These are phyloP conservation scores for Cynara cardunculus DNA, from an alignment of 129 eudicot species.

Conservation along the genomic window DNA sequence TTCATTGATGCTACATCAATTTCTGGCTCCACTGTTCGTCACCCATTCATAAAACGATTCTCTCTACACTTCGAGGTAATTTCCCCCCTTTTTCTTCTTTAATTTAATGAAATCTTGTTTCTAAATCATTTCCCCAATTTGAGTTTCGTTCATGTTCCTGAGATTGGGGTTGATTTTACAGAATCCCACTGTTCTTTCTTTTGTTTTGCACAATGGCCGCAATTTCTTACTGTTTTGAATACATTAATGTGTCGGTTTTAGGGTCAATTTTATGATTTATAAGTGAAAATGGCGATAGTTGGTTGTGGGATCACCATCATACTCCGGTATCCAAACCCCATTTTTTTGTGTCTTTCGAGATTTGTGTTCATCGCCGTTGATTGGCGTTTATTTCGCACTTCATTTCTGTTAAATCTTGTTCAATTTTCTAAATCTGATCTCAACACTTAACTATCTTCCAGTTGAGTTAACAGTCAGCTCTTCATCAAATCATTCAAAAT, in stretches of 20 bases:
- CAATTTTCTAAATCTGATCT: slow-evolving; percentile 8
- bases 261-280: slow-evolving; percentile 7
- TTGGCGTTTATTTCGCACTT: slow-evolving; percentile 8
- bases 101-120: background rate
- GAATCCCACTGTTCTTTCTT: background rate
- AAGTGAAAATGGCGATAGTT: background rate
- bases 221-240: background rate
- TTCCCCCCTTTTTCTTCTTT: background rate
- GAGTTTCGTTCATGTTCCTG: background rate
- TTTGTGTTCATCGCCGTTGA: slow-evolving; percentile 1
- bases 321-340: background rate
- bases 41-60: background rate
- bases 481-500: slow-evolving; percentile 12
- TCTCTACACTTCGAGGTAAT: background rate
- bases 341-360: slow-evolving; percentile 3
- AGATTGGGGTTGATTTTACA: background rate
- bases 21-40: background rate
- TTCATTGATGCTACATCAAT: background rate
- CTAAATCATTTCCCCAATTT: background rate
- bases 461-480: background rate
- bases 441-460: background rate
- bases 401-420: slow-evolving; percentile 1
- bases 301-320: background rate
- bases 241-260: background rate
- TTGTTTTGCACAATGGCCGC: background rate